A percentile compares a stretch with the other conserved stretches of the same genome.
Evolutionary conservation across 768 basidiomycete species (phyloP).

Genomic region (Filobasidium wieringae): DNA sequence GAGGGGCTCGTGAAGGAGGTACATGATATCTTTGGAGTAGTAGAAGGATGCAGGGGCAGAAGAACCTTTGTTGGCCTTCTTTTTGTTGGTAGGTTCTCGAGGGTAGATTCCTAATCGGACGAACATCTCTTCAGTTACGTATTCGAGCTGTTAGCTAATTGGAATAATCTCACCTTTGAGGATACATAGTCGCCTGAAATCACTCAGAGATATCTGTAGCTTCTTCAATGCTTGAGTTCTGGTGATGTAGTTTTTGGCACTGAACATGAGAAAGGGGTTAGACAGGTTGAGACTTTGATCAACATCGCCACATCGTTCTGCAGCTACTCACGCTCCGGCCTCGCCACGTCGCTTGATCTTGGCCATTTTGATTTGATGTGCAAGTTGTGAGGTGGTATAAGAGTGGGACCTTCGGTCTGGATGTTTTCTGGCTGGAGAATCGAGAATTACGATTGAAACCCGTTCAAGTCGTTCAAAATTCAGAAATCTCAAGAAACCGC

Average conservation of each 20-base stretch:
- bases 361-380: conserved; percentile 35
- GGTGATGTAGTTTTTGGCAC: conserved; percentile 51
- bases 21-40: conserved; percentile 94
- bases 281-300: neutral
- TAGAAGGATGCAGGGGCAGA: conserved; percentile 96
- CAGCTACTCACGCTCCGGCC: conserved; percentile 37
- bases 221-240: conserved; percentile 85
- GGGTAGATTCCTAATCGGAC: conserved; percentile 73
- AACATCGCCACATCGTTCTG: neutral
- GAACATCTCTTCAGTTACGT: neutral
- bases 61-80: conserved; percentile 92
- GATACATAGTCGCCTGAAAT: conserved; percentile 93
- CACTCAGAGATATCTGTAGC: conserved; percentile 88
- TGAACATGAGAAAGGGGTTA: conserved; percentile 8
- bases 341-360: conserved; percentile 41
- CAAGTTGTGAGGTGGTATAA: too few relatives aligned
- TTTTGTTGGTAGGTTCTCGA: conserved; percentile 80
- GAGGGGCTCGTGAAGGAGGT: conserved; percentile 91
- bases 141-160: neutral
- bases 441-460: too few relatives aligned
- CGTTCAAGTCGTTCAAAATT: too few relatives aligned
- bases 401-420: too few relatives aligned
- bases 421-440: too few relatives aligned
- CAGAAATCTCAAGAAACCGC: too few relatives aligned
- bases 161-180: conserved; percentile 71